Conservation (phyloP, 192 early-diverging fungal species). For the Rhizophlyctis rosea region DNA sequence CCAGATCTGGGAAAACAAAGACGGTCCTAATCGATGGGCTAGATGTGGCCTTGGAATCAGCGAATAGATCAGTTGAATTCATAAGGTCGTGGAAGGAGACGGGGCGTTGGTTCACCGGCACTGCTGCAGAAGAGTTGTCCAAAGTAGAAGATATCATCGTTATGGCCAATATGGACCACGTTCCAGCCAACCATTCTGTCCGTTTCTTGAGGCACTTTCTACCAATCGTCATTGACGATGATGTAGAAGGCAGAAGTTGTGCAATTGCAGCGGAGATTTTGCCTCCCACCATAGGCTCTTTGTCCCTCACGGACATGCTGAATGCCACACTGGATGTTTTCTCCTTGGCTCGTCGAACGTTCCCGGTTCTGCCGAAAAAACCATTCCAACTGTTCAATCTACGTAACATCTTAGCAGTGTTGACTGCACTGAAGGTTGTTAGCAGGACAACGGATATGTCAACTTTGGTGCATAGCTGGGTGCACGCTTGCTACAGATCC, state of each 20-base stretch:
- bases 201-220: constrained; percentile 16
- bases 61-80: too few species aligned
- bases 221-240: constrained; percentile 13
- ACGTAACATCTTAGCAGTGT: too few species aligned
- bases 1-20: constrained; percentile 7
- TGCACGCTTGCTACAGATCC: constrained; percentile 5
- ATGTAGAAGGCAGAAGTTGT: constrained; percentile 4
- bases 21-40: constrained; percentile 27
- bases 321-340: not conserved
- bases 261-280: constrained; percentile 1
- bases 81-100: constrained; percentile 19
- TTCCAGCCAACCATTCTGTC: not conserved
- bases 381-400: not conserved
- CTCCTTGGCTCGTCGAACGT: not conserved
- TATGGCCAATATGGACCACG: constrained; percentile 2
- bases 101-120: constrained; percentile 27
- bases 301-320: not conserved
- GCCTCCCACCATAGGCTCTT: not conserved
- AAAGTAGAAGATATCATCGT: constrained; percentile 13
- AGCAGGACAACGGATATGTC: too few species aligned
- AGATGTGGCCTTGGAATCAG: too few species aligned
- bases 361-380: not conserved
- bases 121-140: constrained; percentile 11
- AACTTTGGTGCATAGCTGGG: constrained; percentile 11
- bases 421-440: too few species aligned